Percentiles rank a stretch among this genome's conserved stretches.
These are phyloP conservation scores for Leptographium lundbergii DNA, from an alignment of 2,329 filamentous ascomycete species.

Conservation along the genomic window DNA sequence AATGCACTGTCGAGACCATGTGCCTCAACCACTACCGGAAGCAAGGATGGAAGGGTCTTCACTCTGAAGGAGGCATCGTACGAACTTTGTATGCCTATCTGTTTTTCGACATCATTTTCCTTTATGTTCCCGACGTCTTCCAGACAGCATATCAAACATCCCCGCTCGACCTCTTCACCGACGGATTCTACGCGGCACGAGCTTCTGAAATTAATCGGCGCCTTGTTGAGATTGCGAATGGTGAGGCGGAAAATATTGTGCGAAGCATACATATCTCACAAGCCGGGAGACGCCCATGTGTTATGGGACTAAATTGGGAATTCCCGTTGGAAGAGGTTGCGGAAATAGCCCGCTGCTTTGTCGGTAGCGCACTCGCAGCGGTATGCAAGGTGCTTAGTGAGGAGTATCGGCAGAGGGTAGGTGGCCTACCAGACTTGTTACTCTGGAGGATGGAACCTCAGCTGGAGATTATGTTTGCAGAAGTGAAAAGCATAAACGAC, in stretches of 20 bases:
- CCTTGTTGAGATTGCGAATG: slow-evolving; percentile 78
- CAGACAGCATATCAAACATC: slow-evolving; percentile 92
- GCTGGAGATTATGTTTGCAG: slow-evolving; percentile 49
- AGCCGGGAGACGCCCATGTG: slow-evolving; percentile 60
- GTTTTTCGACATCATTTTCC: slow-evolving; percentile 86
- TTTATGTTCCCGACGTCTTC: slow-evolving; percentile 92
- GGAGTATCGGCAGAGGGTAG: slow-evolving; percentile 77
- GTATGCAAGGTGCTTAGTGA: slow-evolving; percentile 92
- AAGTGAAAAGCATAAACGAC: slow-evolving; percentile 81
- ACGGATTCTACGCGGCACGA: slow-evolving; percentile 80
- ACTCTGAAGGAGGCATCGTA: slow-evolving; percentile 81
- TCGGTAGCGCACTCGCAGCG: slow-evolving; percentile 64
- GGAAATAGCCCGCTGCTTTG: slow-evolving; percentile 68
- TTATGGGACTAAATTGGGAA: slow-evolving; percentile 87
- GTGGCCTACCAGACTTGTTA: slow-evolving; percentile 85
- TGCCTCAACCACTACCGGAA: slow-evolving; percentile 75
- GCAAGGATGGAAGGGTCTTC: slow-evolving; percentile 87
- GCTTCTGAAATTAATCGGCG: slow-evolving; percentile 81
- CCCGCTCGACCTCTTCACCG: slow-evolving; percentile 83
- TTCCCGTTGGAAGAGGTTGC: slow-evolving; percentile 67
- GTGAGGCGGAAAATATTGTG: slow-evolving; percentile 55
- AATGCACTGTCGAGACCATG: slow-evolving; percentile 87
- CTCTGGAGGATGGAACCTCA: slow-evolving; percentile 52
- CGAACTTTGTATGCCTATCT: slow-evolving; percentile 85
- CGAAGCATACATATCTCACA: slow-evolving; percentile 56